Evolutionary conservation across 2,329 filamentous ascomycete species (phyloP), one percentile per base, ranked within the genome.

Genomic region (Blumeriella jaapii): DNA sequence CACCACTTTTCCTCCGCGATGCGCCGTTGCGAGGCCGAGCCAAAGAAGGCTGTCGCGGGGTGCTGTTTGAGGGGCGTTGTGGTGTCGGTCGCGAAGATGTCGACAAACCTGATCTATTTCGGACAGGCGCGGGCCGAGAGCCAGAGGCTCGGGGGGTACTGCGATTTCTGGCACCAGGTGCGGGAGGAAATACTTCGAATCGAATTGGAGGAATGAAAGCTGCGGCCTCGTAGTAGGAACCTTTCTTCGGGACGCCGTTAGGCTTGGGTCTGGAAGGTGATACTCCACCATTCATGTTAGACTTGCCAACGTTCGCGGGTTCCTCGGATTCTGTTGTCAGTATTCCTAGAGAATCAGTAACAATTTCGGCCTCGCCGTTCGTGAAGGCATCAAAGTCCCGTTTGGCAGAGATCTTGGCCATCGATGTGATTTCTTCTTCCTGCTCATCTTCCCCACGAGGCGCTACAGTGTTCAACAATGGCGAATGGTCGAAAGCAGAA

Each of bases 401-500:
- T 19, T 51, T 36, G 14, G 26, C 45, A 4, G 42, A 44, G 15
- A 42, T 24, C 7, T 38, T 44, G 8, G 42, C 16, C 29, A 45
- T 31, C 8, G 28, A 31, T 9, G 27, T 29, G 11, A 18, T 16
- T 6, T 44, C 42, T 8, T 34, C 25, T 29, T 42, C 41, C 11
- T 47, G 45, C 4, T 46, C 44, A 6, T 53, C 51, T 9, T 50
- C 51, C 5, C 51, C 86, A 22, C 89, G 75, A 4, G 81, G 85
- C 9, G 89, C 89, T 35, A 96, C 83, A 1, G 89, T 82, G 45
- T 84, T 87, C 37, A 96, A 64, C 5, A 79, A 71, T 5, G 83
- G 83, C 5, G 78, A 82, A 31, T 86, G 72, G 53, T 93, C 85
- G 50, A 91, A 89, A 50, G 84, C 82, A 3, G 79, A 80, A 22